Evolutionary conservation across 441 rosid genomes (phyloP).

Genomic region (California macrophylla): DNA sequence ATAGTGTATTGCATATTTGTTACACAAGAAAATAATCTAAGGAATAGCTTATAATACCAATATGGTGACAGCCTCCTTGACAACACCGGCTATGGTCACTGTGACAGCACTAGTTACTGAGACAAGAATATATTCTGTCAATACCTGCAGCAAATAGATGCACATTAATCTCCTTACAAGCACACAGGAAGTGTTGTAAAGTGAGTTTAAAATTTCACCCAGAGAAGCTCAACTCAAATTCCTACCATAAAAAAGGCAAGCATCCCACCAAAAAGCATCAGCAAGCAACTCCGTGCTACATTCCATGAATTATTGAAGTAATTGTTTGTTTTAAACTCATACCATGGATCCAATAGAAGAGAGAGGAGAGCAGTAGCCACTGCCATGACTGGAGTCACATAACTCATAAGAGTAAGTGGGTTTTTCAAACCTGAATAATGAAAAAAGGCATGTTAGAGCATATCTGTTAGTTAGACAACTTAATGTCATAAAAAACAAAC

Average conservation of each 20-base stretch:
- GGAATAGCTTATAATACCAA: slow-evolving; percentile 40
- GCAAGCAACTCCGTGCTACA: slow-evolving; percentile 65
- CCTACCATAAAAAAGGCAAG: slow-evolving; percentile 89
- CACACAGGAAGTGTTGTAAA: neutral
- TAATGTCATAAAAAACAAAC: neutral
- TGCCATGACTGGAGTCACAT: slow-evolving; percentile 84
- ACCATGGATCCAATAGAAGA: slow-evolving; percentile 87
- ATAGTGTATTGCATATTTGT: neutral
- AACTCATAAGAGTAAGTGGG: slow-evolving; percentile 79
- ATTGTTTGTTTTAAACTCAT: slow-evolving; percentile 51
- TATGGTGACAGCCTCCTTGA: slow-evolving; percentile 94
- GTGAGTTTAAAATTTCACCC: neutral
- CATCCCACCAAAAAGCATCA: slow-evolving; percentile 94
- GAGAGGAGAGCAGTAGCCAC: slow-evolving; percentile 67
- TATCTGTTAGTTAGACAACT: neutral
- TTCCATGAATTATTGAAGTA: slow-evolving; percentile 74
- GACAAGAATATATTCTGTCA: slow-evolving; percentile 80
- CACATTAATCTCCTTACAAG: slow-evolving; percentile 1
- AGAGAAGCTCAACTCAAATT: slow-evolving; percentile 11
- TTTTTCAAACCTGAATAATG: slow-evolving; percentile 67
- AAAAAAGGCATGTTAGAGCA: slow-evolving; percentile 4
- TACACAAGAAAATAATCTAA: neutral
- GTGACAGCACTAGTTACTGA: slow-evolving; percentile 98
- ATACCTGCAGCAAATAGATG: slow-evolving; percentile 49
- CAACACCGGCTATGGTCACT: slow-evolving; percentile 90